Percentiles rank a stretch among this genome's conserved stretches.
These are phyloP conservation scores for Boletus coccyginus DNA, from an alignment of 768 basidiomycete genomes.

Conservation along the genomic window DNA sequence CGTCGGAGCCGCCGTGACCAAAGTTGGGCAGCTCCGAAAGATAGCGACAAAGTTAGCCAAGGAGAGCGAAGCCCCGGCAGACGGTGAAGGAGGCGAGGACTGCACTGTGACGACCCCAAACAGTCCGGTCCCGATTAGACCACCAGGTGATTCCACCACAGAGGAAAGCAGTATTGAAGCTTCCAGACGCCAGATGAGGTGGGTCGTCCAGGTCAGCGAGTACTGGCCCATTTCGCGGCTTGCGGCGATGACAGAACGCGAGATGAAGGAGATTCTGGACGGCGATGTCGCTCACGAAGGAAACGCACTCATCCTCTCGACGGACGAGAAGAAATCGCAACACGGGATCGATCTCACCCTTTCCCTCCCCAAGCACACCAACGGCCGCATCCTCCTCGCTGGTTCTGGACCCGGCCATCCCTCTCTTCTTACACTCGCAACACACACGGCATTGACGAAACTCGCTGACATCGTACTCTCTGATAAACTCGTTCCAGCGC, in stretches of 20 bases:
- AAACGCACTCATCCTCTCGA: conserved; percentile 16
- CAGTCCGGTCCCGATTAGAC: conserved; percentile 54
- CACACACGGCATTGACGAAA: conserved; percentile 73
- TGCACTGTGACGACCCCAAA: conserved; percentile 59
- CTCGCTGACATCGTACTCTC: conserved; percentile 87
- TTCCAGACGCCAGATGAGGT: conserved; percentile 73
- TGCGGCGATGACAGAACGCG: conserved; percentile 59
- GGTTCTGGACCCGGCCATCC: conserved; percentile 97
- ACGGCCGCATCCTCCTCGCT: conserved; percentile 82
- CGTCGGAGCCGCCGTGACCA: conserved; percentile 70
- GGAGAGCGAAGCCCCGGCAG: conserved; percentile 12
- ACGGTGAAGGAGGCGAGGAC: conserved; percentile 54
- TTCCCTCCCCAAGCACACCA: conserved; percentile 15
- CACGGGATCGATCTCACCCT: conserved; percentile 23
- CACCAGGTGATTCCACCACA: neutral
- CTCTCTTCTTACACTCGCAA: conserved; percentile 84
- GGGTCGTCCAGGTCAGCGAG: conserved; percentile 95
- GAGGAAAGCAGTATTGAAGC: conserved; percentile 44
- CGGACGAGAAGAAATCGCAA: conserved; percentile 36
- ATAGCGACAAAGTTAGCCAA: conserved; percentile 41
- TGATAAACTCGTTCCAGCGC: conserved; percentile 93
- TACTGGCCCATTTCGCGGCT: conserved; percentile 88
- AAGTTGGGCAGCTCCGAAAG: conserved; percentile 65
- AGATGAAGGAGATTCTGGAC: conserved; percentile 65
- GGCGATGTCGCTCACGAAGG: conserved; percentile 27